These are phyloP conservation scores for Iodosphaeria phyllophila DNA, from an alignment of 2,329 filamentous ascomycete species.

Conservation along the genomic window DNA sequence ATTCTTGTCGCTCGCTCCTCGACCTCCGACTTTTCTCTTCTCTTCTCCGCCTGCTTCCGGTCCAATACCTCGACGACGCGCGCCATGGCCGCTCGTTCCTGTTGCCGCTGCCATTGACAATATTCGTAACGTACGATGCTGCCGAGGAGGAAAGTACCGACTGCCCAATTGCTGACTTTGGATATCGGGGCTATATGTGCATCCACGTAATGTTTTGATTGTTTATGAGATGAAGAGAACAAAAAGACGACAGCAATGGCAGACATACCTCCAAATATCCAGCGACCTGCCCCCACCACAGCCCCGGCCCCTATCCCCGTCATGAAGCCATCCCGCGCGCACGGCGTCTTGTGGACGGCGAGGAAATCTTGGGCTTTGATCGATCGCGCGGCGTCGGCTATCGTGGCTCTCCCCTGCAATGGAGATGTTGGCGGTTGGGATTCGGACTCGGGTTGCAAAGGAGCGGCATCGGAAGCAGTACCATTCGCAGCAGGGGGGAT, in stretches of 20 bases:
- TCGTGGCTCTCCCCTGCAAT: constrained; percentile 20
- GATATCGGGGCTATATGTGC: constrained; percentile 38
- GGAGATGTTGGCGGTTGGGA: constrained; percentile 2
- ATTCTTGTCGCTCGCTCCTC: constrained; percentile 21
- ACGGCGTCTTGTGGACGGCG: constrained; percentile 61
- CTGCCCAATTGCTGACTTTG: constrained; percentile 69
- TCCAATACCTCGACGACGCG: constrained; percentile 69
- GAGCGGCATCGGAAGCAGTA: no score
- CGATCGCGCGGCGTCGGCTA: constrained; percentile 45
- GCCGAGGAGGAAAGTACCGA: constrained; percentile 52
- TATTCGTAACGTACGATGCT: constrained; percentile 66
- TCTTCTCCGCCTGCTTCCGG: constrained; percentile 49
- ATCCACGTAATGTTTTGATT: no score
- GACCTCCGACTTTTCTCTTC: constrained; percentile 19
- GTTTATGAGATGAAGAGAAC: no score
- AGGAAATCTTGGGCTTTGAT: constrained; percentile 52
- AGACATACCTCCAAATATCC: constrained; percentile 53
- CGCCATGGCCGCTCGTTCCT: constrained; percentile 71
- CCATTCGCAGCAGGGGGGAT: no score
- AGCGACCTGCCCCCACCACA: constrained; percentile 53
- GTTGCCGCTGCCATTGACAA: constrained; percentile 55
- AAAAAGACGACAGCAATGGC: no score
- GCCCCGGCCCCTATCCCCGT: constrained; percentile 70
- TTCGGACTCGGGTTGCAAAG: no score
- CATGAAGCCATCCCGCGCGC: constrained; percentile 65